phyloP scores from a whole-genome alignment of 805 yeast species.

The Zygosaccharomyces lentus region DNA sequence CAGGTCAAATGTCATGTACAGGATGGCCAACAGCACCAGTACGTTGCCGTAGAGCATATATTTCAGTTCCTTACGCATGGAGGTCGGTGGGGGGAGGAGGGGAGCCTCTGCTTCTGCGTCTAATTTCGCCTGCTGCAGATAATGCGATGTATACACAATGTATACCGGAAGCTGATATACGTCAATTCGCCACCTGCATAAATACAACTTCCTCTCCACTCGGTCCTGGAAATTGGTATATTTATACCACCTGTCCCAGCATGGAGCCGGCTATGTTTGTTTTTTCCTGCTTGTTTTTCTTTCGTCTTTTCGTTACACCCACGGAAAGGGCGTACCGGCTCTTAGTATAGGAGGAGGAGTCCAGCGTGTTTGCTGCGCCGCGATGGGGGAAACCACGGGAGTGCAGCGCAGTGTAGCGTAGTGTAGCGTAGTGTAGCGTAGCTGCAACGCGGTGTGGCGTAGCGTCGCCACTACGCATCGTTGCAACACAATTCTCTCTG shows the following conservation, averaged over 20 bases:
- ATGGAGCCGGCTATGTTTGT: background rate
- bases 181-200: background rate
- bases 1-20: conserved; percentile 67
- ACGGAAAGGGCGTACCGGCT: background rate
- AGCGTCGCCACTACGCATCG: too few relatives aligned
- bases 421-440: too few relatives aligned
- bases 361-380: conserved; percentile 3
- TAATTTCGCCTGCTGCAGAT: too few relatives aligned
- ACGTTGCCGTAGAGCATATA: conserved; percentile 58
- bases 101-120: background rate
- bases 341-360: background rate
- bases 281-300: background rate
- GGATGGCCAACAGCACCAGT: conserved; percentile 47
- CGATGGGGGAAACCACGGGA: background rate
- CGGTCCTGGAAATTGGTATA: background rate
- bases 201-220: background rate
- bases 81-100: background rate
- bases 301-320: background rate
- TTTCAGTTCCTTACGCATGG: conserved; percentile 63
- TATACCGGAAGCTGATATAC: too few relatives aligned
- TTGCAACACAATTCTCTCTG: too few relatives aligned
- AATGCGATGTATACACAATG: too few relatives aligned
- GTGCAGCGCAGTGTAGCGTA: background rate
- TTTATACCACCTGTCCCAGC: background rate
- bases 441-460: background rate